Conservation (phyloP, 2,329 filamentous ascomycete species). For the Truncatella angustata region DNA sequence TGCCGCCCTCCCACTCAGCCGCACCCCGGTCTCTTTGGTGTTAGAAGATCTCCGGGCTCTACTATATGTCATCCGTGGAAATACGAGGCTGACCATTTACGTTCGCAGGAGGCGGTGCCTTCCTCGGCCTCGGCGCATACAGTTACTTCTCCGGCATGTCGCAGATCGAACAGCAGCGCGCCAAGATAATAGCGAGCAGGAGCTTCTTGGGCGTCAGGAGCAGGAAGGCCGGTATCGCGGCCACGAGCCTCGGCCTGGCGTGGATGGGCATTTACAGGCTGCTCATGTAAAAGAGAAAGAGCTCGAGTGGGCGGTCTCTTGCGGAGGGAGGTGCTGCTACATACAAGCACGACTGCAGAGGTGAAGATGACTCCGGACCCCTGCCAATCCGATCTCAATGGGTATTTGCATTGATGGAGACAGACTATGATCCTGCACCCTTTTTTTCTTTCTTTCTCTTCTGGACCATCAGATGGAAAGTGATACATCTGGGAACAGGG, state of each 20-base stretch:
- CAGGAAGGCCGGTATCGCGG: slow-evolving; percentile 63
- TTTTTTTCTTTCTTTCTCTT: no score
- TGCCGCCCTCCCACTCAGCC: no score
- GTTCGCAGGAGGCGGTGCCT: slow-evolving; percentile 65
- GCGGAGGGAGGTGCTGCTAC: background rate
- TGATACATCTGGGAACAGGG: no score
- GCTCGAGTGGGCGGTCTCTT: no score
- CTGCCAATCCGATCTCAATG: no score
- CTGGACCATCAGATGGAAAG: no score
- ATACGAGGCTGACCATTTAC: background rate
- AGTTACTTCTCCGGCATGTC: slow-evolving; percentile 73
- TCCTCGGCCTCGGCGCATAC: slow-evolving; percentile 73
- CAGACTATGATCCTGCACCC: no score
- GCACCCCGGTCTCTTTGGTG: no score
- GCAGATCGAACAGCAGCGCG: slow-evolving; percentile 66
- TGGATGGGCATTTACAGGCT: slow-evolving; percentile 71
- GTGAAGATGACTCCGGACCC: no score
- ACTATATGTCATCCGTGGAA: no score
- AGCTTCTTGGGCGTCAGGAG: slow-evolving; percentile 72
- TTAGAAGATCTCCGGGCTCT: background rate
- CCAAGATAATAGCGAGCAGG: slow-evolving; percentile 65
- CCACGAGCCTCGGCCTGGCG: slow-evolving; percentile 65
- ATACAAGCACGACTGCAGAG: no score
- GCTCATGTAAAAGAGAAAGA: slow-evolving; percentile 47
- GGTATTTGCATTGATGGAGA: no score